Conservation (phyloP, 108 stramenopile genomes). For the Stephanodiscus minutulus region DNA sequence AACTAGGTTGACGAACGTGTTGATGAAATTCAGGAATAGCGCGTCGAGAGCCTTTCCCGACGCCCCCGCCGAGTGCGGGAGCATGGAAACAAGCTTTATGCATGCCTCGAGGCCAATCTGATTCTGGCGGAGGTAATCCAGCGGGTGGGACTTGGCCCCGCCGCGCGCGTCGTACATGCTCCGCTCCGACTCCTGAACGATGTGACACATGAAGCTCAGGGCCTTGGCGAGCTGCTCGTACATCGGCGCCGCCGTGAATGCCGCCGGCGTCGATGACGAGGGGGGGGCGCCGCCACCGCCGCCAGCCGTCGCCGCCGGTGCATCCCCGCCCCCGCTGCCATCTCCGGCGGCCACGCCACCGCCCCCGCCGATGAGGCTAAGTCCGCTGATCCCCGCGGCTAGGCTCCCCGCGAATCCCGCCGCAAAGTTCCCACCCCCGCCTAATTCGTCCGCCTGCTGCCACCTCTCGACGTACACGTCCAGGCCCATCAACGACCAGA, state of each 20-base stretch:
- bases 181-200: constrained; percentile 74
- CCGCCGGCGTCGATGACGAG: too few relatives aligned
- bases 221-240: constrained; percentile 87
- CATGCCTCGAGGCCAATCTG: constrained; percentile 82
- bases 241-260: constrained; percentile 55
- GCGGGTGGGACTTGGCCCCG: constrained; percentile 41
- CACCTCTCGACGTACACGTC: constrained; percentile 75
- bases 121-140: constrained; percentile 67
- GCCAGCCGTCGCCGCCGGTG: neutral
- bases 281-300: neutral
- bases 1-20: constrained; percentile 82
- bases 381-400: constrained; percentile 44
- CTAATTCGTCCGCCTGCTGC: constrained; percentile 1
- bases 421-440: neutral
- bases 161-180: constrained; percentile 30
- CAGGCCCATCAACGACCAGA: constrained; percentile 84
- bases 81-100: constrained; percentile 77
- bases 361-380: constrained; percentile 18
- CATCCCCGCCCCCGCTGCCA: neutral
- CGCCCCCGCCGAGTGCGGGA: constrained; percentile 85
- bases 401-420: constrained; percentile 33
- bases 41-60: constrained; percentile 78
- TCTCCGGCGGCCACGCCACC: too few relatives aligned
- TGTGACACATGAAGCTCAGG: constrained; percentile 79
- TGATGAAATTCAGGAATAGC: constrained; percentile 84